Conservation (phyloP, 768 basidiomycete species). For the Rhodocollybia butyracea region DNA sequence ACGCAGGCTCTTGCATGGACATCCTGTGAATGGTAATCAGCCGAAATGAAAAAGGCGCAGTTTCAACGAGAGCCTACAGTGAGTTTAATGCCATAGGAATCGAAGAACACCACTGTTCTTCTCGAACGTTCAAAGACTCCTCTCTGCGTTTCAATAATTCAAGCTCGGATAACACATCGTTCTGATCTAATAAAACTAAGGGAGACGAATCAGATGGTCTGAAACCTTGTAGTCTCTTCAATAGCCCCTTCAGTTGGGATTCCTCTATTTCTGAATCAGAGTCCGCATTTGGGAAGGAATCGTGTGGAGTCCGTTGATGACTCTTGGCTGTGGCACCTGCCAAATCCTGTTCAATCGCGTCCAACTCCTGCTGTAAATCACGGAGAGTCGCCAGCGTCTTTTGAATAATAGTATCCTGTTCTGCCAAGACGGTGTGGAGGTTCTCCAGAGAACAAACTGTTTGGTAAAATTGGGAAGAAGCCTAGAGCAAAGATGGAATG, state of each 20-base stretch:
- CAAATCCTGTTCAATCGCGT: conserved; percentile 19
- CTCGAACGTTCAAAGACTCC: conserved; percentile 8
- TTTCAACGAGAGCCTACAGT: conserved; percentile 13
- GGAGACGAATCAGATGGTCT: conserved; percentile 18
- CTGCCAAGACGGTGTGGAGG: conserved; percentile 19
- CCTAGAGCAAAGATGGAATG: conserved; percentile 11
- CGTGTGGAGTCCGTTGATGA: too few species aligned
- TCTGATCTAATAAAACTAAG: conserved; percentile 19
- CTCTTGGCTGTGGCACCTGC: background rate
- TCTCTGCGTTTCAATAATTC: conserved; percentile 8
- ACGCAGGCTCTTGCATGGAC: conserved; percentile 14
- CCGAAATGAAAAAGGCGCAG: background rate
- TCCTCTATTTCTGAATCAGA: conserved; percentile 14
- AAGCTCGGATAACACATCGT: conserved; percentile 21
- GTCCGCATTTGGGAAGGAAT: background rate
- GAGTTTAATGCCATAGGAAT: conserved; percentile 14
- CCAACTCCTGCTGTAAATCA: conserved; percentile 31
- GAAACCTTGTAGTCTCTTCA: conserved; percentile 18
- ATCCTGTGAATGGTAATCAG: conserved; percentile 9
- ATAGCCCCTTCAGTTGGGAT: conserved; percentile 12
- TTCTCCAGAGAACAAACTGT: conserved; percentile 19
- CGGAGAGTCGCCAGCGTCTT: conserved; percentile 31
- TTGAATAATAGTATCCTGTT: conserved; percentile 12
- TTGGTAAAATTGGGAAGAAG: conserved; percentile 16
- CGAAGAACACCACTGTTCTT: conserved; percentile 13